A percentile compares a stretch with the other conserved stretches of the same genome.
Conservation (phyloP, 768 basidiomycete genomes). For the Hericium coralloides region DNA sequence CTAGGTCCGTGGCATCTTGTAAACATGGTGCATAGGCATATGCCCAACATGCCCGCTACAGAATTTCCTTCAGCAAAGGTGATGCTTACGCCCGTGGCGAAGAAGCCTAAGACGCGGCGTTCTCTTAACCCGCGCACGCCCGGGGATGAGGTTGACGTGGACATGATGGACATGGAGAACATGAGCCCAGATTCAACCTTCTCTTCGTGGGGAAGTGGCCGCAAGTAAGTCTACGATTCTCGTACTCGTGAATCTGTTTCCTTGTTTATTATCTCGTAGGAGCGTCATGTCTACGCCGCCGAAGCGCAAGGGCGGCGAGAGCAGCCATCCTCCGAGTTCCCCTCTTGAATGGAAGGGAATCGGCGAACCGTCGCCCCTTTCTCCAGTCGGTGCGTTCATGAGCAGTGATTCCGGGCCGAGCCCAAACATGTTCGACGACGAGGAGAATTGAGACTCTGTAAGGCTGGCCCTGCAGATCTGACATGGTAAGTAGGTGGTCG, state of each 20-base stretch:
- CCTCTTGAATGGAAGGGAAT: too few species aligned
- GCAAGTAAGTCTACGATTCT: not conserved
- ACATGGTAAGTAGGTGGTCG: too few species aligned
- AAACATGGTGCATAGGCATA: not conserved
- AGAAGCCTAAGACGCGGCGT: not conserved
- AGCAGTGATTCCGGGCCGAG: not conserved
- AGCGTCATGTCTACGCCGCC: not conserved
- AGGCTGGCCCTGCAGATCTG: too few species aligned
- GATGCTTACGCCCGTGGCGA: not conserved
- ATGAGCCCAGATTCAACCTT: not conserved
- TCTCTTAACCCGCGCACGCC: not conserved
- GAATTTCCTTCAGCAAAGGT: not conserved
- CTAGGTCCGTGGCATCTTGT: too few species aligned
- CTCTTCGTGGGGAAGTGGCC: not conserved
- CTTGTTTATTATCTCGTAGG: not conserved
- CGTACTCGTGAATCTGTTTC: too few species aligned
- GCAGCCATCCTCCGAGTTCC: not conserved
- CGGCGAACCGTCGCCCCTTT: not conserved
- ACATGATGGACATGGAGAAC: not conserved
- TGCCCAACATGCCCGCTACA: not conserved
- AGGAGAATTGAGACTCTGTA: too few species aligned
- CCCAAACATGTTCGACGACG: constrained; percentile 1
- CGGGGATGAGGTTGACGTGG: not conserved
- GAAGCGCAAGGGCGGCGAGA: not conserved
- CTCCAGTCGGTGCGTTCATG: too few species aligned